phyloP scores from a whole-genome alignment of 2,329 filamentous ascomycete species.

The Sporothrix pseudoabietina region DNA sequence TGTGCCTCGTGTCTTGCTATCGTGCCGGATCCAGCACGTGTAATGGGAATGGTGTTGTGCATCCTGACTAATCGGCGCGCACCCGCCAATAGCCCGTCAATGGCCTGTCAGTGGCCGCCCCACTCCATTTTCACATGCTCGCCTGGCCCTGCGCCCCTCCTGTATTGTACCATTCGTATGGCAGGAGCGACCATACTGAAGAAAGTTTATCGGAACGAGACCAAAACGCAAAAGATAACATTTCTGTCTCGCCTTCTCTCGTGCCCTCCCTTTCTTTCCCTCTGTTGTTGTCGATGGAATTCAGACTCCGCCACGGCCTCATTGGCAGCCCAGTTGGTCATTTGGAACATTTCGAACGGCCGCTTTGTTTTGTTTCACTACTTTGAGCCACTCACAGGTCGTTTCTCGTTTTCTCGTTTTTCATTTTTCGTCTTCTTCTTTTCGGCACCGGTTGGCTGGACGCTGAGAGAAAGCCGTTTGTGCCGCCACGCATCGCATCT shows the following conservation, averaged over 20 bases:
- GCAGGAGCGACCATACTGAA: not conserved
- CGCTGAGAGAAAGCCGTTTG: conserved; percentile 2
- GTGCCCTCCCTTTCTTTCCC: not conserved
- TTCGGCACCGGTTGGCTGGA: not conserved
- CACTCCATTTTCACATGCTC: conserved; percentile 29
- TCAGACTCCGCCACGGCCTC: conserved; percentile 11
- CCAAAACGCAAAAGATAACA: conserved; percentile 17
- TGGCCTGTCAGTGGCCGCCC: not conserved
- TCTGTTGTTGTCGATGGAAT: conserved; percentile 23
- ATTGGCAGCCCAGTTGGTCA: conserved; percentile 10
- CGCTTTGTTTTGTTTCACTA: conserved; percentile 24
- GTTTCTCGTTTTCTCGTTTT: not conserved
- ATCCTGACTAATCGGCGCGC: conserved; percentile 11
- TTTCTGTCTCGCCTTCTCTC: not conserved
- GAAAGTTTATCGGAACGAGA: conserved; percentile 13
- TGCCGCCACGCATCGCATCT: not conserved
- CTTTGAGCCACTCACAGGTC: not conserved
- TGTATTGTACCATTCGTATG: not conserved
- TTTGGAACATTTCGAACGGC: not conserved
- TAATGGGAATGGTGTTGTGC: not conserved
- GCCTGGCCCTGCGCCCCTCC: conserved; percentile 4
- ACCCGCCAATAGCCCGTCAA: not conserved
- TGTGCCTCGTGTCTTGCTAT: not conserved
- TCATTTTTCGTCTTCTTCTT: not conserved
- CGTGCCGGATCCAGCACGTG: conserved; percentile 9